A percentile compares a stretch with the other conserved stretches of the same genome.
These are phyloP conservation scores for Rhynchospora tenuis DNA, from an alignment of 176 grass and related monocot species.

Conservation along the genomic window DNA sequence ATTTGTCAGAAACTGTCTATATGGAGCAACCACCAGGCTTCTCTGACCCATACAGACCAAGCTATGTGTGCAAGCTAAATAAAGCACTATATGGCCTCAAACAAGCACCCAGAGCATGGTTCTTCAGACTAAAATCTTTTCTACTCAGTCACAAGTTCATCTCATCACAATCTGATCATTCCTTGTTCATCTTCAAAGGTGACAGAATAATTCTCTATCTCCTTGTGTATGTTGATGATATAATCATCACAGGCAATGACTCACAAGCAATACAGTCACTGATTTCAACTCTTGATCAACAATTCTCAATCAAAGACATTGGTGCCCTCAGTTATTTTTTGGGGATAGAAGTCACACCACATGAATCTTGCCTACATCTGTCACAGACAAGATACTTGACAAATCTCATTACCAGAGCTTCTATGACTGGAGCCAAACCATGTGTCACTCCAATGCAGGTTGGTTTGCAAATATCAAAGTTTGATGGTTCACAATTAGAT, in stretches of 20 bases:
- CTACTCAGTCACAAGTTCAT: neutral
- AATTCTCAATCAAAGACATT: neutral
- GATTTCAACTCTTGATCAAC: neutral
- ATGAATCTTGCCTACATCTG: neutral
- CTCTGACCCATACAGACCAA: no score
- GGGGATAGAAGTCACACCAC: neutral
- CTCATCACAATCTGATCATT: neutral
- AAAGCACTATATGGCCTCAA: slow-evolving; percentile 16
- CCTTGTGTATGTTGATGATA: slow-evolving; percentile 7
- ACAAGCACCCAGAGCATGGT: neutral
- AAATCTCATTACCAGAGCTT: rapidly evolving
- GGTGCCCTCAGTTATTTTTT: neutral
- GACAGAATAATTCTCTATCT: no score
- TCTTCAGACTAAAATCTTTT: neutral
- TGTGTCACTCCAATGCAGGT: neutral
- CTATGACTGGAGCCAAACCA: neutral
- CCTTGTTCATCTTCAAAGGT: no score
- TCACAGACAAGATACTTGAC: neutral
- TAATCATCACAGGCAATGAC: neutral
- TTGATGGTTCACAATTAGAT: neutral
- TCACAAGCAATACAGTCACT: no score
- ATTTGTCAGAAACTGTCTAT: neutral
- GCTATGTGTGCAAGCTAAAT: neutral
- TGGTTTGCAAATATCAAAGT: neutral
- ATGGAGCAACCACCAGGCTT: neutral